These are phyloP conservation scores for Penicillium manginii DNA, from an alignment of 495 filamentous ascomycete genomes.

Conservation along the genomic window DNA sequence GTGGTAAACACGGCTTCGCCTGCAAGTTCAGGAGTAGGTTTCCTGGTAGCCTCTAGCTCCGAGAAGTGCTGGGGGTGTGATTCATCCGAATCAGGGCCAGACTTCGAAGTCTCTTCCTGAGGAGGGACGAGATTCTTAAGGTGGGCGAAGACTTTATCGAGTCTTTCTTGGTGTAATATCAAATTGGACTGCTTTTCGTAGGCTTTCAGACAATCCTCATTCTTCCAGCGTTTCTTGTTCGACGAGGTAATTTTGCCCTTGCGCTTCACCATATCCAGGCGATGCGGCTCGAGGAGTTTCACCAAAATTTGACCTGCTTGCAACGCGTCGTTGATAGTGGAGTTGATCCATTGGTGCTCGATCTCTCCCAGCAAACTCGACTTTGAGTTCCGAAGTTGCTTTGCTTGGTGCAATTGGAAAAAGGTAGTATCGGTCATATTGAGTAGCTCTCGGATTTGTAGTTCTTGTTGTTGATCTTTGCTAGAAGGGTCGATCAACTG, in stretches of 20 bases:
- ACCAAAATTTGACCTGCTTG: constrained; percentile 11
- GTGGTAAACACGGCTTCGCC: neutral
- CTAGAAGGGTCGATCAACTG: constrained; percentile 7
- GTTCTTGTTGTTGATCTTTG: constrained; percentile 12
- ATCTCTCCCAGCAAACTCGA: constrained; percentile 19
- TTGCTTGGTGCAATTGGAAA: constrained; percentile 9
- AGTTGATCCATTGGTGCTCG: constrained; percentile 23
- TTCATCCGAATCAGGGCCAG: neutral
- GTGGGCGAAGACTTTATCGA: constrained; percentile 15
- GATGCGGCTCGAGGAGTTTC: constrained; percentile 15
- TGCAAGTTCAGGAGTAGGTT: constrained; percentile 3
- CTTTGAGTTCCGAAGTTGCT: constrained; percentile 11
- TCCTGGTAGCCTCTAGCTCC: constrained; percentile 1
- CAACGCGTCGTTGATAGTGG: constrained; percentile 17
- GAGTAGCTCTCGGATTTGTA: constrained; percentile 11
- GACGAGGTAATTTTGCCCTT: constrained; percentile 19
- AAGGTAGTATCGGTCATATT: constrained; percentile 12
- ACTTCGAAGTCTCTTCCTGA: neutral
- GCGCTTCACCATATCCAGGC: constrained; percentile 14
- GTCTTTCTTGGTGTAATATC: constrained; percentile 11
- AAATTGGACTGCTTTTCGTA: constrained; percentile 11
- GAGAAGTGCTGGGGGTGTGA: neutral
- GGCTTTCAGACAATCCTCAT: constrained; percentile 6
- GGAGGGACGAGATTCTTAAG: neutral
- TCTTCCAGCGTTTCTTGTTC: constrained; percentile 21